Base-by-base conservation (phyloP, 148 eudicot genomes). In the Rhododendron ferrugineum region DNA sequence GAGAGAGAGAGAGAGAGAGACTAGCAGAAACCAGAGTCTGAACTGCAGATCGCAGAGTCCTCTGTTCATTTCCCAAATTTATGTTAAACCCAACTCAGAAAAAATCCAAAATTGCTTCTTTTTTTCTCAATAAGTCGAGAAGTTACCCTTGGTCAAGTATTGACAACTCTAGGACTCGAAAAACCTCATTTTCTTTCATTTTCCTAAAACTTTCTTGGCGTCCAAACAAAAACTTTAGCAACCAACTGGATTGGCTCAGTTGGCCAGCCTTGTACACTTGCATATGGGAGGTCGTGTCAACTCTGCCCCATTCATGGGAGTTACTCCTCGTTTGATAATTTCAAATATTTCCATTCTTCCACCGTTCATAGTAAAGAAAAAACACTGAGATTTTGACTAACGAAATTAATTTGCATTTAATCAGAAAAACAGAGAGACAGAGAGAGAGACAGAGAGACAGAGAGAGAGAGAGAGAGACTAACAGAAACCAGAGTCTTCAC, bases 21-120 rank as follows among this genome's bases (percentile, higher is more conserved):
- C 96, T 90, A 34, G 94, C 98, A 84, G 93, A 90, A 74, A 90
- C 85, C 11, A 96, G 92, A 56, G 93, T 80, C 46, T 91, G 89
- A 74, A 95, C 86, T 83, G 96, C 92, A 44, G 95, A 92, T 47
- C 86, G 90, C 58, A 95, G 92, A 47, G 91, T 91, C 60, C 80
- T 90, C 83, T 91, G 72, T 64, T 64, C 11, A 13, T 66, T 66
- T 66, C 34, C 15, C 32, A 66, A 26, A 66, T 66, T 26, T 11
- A 66, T 66, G 40, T 15, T 16, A 72, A 72, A 72, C 77, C 77
- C 42, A 72, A 72, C 40, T 15, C 42, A 32, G 72, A 26, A 72
- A 34, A 72, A 32, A 32, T 2, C 10, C 77, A 34, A 72, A 72
- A 70, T 70, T 28, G 18, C 11, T 8, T 44, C 11, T 46, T 7